Evolutionary conservation across 805 yeast genomes (phyloP), one percentile per base, ranked within the genome.

Genomic region (Barnettozyma salicaria): DNA sequence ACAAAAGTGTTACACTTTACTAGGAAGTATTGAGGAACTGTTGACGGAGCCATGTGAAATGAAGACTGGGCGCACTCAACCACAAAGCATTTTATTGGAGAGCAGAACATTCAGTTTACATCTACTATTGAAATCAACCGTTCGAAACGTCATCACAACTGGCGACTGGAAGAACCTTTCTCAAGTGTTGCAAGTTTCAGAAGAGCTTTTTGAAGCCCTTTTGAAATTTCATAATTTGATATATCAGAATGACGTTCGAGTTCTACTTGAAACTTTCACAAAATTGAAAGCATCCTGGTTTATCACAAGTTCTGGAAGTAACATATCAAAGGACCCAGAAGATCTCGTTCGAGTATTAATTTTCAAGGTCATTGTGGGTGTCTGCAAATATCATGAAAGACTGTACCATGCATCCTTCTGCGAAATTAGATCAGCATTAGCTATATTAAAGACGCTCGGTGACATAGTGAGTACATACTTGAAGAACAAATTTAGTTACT

Each of bases 211-310:
- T 17, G 21, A 8, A 17, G 17, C 30, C 30, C 17, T 28, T 6
- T 18, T 28, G 30, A 28, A 28, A 19, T 28, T 28, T 14, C 30
- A 18, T 19, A 28, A 28, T 10, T 28, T 28, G 30, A 6, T 18
- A 12, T 17, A 28, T 28, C 19, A n/a, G 7, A 7, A 28, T 6
- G 30, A 28, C 12, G 17, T 28, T 19, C 21, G 19, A 8, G 5
- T 16, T 8, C 19, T 17, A 17, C 5, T 7, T 13, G 14, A 12
- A 28, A 28, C 17, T n/a, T 28, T 21, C 7, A 18, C 17, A 21
- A 7, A 28, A 28, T 28, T 11, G 30, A 28, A 17, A n/a, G 13
- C 17, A n/a, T n/a, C n/a, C n/a, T n/a, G n/a, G n/a, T n/a, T n/a
- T n/a, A n/a, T n/a, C n/a, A n/a, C n/a, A n/a, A n/a, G n/a, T 28